Conservation (phyloP, 192 early-diverging fungal species). For the Backusella mclennaniae region DNA sequence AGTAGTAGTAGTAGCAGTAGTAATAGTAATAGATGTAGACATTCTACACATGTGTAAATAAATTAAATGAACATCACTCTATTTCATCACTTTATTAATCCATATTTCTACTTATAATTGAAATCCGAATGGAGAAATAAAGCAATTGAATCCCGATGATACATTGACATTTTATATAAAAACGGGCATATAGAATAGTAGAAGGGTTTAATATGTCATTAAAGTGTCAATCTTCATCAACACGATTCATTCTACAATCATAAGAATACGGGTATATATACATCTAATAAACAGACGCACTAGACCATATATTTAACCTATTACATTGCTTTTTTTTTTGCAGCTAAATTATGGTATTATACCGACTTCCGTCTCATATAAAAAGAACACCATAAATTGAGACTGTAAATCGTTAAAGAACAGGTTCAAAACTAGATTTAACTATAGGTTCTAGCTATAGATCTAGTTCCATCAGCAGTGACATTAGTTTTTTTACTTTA, state of each 20-base stretch:
- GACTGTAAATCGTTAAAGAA: neutral
- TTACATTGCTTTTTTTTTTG: neutral
- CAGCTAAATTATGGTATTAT: neutral
- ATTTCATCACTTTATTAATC: neutral
- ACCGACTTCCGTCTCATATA: neutral
- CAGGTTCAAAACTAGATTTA: neutral
- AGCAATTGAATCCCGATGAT: neutral
- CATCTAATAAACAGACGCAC: neutral
- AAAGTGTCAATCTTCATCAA: no score
- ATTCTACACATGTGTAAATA: neutral
- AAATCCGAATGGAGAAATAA: neutral
- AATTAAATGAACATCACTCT: neutral
- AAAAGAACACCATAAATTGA: neutral
- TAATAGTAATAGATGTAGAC: neutral
- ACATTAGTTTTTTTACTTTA: neutral
- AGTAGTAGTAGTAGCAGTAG: neutral
- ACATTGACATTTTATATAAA: neutral
- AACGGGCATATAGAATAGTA: neutral
- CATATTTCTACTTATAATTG: neutral
- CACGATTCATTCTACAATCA: neutral
- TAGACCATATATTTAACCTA: neutral
- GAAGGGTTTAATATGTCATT: no score
- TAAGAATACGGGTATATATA: neutral
- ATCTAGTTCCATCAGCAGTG: neutral
- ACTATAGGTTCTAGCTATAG: neutral